Conservation (phyloP, 768 basidiomycete species). For the Lactarius psammicola region DNA sequence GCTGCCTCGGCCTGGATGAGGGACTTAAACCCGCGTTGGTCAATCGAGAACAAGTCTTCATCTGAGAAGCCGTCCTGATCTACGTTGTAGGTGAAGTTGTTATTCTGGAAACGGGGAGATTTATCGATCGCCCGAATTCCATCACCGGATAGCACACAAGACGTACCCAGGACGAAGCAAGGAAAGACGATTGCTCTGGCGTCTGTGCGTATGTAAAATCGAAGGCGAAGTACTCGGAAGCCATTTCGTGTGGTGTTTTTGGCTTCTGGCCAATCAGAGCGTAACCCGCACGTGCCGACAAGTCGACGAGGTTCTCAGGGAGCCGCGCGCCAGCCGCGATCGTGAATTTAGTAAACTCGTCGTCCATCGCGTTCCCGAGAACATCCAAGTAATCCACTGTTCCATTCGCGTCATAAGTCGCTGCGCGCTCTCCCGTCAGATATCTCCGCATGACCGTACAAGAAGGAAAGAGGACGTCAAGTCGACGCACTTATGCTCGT, state of each 20-base stretch:
- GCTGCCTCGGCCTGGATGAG: constrained; percentile 56
- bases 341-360: constrained; percentile 42
- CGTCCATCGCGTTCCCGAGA: constrained; percentile 40
- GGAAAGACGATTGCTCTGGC: constrained; percentile 53
- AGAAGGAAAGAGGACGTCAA: constrained; percentile 33
- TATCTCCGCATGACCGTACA: not conserved
- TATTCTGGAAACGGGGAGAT: constrained; percentile 41
- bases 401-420: constrained; percentile 52
- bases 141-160: not conserved
- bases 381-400: constrained; percentile 45
- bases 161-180: constrained; percentile 56
- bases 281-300: constrained; percentile 50
- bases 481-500: constrained; percentile 34
- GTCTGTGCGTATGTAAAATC: constrained; percentile 52
- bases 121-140: not conserved
- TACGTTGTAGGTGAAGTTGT: constrained; percentile 52
- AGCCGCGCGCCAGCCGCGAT: constrained; percentile 46
- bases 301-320: constrained; percentile 44
- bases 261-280: constrained; percentile 48
- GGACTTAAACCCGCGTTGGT: constrained; percentile 59
- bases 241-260: constrained; percentile 45
- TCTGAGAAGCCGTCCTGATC: constrained; percentile 53
- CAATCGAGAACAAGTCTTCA: constrained; percentile 43
- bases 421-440: constrained; percentile 32
- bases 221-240: constrained; percentile 56